These are phyloP conservation scores for Penicillium polonicum DNA, from an alignment of 2,329 filamentous ascomycete genomes.

Conservation along the genomic window DNA sequence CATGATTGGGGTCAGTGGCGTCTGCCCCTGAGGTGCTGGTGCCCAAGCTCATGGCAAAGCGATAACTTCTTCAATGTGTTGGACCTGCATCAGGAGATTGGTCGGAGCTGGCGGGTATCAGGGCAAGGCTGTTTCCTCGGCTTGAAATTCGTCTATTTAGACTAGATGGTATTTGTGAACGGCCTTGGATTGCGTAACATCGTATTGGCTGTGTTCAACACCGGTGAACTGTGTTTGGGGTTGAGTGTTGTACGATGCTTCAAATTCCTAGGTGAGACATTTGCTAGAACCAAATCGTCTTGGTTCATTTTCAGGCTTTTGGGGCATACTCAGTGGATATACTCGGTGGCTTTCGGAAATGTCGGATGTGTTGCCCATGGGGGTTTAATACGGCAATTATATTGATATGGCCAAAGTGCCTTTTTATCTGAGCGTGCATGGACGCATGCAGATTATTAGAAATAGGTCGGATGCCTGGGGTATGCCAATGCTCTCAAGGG, in stretches of 20 bases:
- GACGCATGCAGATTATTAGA: background rate
- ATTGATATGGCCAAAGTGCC: background rate
- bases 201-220: background rate
- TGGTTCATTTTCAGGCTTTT: background rate
- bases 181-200: background rate
- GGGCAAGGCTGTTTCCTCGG: background rate
- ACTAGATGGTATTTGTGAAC: background rate
- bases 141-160: background rate
- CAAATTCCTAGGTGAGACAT: background rate
- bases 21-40: background rate
- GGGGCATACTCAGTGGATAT: too few species aligned
- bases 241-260: conserved; percentile 2
- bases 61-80: background rate
- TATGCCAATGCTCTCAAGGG: background rate
- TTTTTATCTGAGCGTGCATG: background rate
- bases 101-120: background rate
- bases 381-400: background rate
- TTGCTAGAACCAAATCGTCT: background rate
- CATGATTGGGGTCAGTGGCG: background rate
- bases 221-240: background rate
- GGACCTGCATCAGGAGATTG: background rate
- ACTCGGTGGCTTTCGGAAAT: background rate
- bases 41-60: background rate
- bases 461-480: background rate
- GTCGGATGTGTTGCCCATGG: background rate